phyloP scores from a whole-genome alignment of 2,329 filamentous ascomycete species.

The Colletotrichum truncatum region DNA sequence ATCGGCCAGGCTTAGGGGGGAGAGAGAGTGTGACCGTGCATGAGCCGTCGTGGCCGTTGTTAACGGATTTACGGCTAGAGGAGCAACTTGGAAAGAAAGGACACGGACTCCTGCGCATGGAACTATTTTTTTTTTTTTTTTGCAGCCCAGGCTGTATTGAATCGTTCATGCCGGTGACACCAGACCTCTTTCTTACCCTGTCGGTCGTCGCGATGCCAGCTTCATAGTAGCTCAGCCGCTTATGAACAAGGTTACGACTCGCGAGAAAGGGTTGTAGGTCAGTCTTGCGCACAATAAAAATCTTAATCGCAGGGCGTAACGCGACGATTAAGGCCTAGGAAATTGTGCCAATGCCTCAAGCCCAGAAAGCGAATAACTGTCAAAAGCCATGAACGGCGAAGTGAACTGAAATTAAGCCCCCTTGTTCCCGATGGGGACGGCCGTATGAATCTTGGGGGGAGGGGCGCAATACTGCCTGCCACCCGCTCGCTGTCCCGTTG shows the following conservation, averaged over 20 bases:
- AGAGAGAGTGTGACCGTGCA: too few relatives aligned
- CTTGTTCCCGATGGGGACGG: too few relatives aligned
- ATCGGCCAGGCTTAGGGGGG: too few relatives aligned
- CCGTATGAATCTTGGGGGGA: conserved; percentile 2
- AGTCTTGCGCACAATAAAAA: conserved; percentile 1
- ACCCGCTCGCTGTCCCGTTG: background rate
- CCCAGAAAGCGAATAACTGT: background rate
- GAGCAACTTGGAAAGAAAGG: background rate
- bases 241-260: conserved; percentile 23
- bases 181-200: background rate
- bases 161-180: conserved; percentile 6
- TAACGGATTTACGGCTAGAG: background rate
- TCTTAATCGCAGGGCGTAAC: conserved; percentile 7
- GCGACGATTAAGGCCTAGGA: background rate
- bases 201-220: background rate
- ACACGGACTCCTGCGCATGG: background rate
- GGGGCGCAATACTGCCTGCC: conserved; percentile 3
- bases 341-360: background rate
- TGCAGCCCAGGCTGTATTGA: too few relatives aligned
- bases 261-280: background rate
- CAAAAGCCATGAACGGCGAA: conserved; percentile 7
- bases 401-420: conserved; percentile 8
- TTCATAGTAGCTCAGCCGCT: background rate
- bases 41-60: background rate
- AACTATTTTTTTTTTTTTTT: too few relatives aligned